Percentiles rank a stretch among this genome's conserved stretches.
phyloP scores from a whole-genome alignment of 768 basidiomycete species.

The Amanita jacksonii region DNA sequence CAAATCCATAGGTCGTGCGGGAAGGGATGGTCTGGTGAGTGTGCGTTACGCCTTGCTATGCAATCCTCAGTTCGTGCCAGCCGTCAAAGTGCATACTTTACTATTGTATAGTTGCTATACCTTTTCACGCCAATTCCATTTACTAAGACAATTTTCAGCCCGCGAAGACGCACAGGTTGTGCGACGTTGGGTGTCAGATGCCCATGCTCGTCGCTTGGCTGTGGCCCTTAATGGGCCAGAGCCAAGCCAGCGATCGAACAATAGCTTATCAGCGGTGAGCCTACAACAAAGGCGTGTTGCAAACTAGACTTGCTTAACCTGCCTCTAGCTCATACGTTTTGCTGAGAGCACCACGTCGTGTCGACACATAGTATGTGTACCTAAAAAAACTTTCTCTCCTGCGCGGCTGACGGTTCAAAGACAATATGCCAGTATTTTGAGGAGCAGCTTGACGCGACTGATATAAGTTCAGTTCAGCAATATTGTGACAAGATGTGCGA shows the following conservation, averaged over 20 bases:
- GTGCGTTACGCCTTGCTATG: neutral
- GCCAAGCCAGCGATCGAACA: conserved; percentile 57
- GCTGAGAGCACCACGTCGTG: conserved; percentile 54
- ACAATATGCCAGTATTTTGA: conserved; percentile 77
- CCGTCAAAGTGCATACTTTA: conserved; percentile 75
- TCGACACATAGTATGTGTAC: conserved; percentile 60
- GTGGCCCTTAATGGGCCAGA: conserved; percentile 38
- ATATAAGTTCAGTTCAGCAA: conserved; percentile 31
- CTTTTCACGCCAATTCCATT: neutral
- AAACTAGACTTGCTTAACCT: neutral
- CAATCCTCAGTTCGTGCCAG: conserved; percentile 23
- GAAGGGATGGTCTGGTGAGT: conserved; percentile 64
- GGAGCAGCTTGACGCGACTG: conserved; percentile 45
- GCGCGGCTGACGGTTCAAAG: no score
- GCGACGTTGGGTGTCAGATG: conserved; percentile 37
- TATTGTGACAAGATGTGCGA: conserved; percentile 80
- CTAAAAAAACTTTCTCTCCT: no score
- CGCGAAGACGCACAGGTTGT: conserved; percentile 64
- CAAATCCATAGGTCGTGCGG: conserved; percentile 53
- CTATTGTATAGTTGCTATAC: conserved; percentile 48
- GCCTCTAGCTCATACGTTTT: conserved; percentile 30
- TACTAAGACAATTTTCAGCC: conserved; percentile 29
- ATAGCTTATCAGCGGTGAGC: conserved; percentile 55
- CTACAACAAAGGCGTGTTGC: neutral
- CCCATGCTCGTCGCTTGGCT: conserved; percentile 38